A percentile compares a stretch with the other conserved stretches of the same genome.
Evolutionary conservation across 208 protist genomes (phyloP).

Genomic region (Wallacemonas rigidus): DNA sequence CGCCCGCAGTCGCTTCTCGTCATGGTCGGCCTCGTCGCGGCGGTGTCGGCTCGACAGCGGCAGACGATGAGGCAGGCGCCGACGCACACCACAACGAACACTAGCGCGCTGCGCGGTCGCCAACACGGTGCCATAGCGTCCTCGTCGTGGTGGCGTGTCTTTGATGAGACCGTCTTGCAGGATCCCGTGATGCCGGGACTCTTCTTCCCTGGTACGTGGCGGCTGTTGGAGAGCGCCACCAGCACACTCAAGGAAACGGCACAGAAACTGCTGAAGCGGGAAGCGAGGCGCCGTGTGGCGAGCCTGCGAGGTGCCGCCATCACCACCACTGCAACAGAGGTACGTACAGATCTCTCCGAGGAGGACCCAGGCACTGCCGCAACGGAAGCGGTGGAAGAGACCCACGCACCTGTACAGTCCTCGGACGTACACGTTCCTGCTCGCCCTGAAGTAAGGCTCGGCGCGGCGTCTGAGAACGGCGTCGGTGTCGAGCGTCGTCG

Average conservation of each 20-base stretch:
- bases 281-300: neutral
- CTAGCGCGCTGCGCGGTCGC: neutral
- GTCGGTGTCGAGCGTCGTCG: neutral
- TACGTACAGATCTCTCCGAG: no score
- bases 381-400: no score
- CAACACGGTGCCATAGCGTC: neutral
- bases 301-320: neutral
- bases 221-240: conserved; percentile 41
- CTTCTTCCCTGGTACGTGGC: conserved; percentile 36
- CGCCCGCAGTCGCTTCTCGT: conserved; percentile 53
- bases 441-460: neutral
- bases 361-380: no score
- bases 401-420: no score
- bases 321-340: neutral
- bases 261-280: neutral
- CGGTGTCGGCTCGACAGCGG: conserved; percentile 45
- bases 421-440: neutral
- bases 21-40: conserved; percentile 49
- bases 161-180: conserved; percentile 45
- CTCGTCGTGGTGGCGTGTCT: conserved; percentile 49
- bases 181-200: conserved; percentile 50
- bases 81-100: neutral
- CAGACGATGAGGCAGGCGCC: conserved; percentile 3
- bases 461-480: neutral
- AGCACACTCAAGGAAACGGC: conserved; percentile 19